Conservation (phyloP, 2,329 filamentous ascomycete species). For the Aplosporella prunicola region DNA sequence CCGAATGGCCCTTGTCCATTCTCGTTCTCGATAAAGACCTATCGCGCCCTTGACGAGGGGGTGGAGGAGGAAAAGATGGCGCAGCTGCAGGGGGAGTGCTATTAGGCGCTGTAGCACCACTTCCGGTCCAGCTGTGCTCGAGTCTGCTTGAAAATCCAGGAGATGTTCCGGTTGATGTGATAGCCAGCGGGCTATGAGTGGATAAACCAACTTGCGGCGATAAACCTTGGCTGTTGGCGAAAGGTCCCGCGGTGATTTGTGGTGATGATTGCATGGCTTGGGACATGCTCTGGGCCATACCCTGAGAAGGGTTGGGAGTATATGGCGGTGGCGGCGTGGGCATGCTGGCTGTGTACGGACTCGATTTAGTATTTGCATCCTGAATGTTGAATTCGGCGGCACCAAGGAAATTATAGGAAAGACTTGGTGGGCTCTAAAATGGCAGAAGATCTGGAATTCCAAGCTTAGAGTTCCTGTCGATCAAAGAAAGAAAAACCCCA, state of each 20-base stretch:
- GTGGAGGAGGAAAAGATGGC: slow-evolving; percentile 31
- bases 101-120: slow-evolving; percentile 21
- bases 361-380: slow-evolving; percentile 13
- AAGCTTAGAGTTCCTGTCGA: slow-evolving; percentile 7
- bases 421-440: not conserved
- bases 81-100: slow-evolving; percentile 23
- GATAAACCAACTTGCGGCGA: slow-evolving; percentile 24
- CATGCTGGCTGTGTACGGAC: slow-evolving; percentile 31
- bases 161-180: slow-evolving; percentile 18
- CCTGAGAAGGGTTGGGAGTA: slow-evolving; percentile 35
- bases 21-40: slow-evolving; percentile 26
- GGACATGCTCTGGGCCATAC: slow-evolving; percentile 23
- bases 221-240: slow-evolving; percentile 14
- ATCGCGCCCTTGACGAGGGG: slow-evolving; percentile 22
- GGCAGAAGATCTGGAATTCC: slow-evolving; percentile 1
- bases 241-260: slow-evolving; percentile 25
- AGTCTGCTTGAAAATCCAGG: too few species aligned
- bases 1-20: slow-evolving; percentile 24
- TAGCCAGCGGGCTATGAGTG: slow-evolving; percentile 19
- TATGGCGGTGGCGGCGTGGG: slow-evolving; percentile 43
- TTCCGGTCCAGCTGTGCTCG: too few species aligned
- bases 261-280: slow-evolving; percentile 26
- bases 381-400: not conserved
- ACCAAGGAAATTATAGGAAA: not conserved
- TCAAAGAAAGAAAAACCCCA: not conserved